Evolutionary conservation across 1,284 basidiomycete genomes (phyloP).

Genomic region (Moesziomyces globuligerus): DNA sequence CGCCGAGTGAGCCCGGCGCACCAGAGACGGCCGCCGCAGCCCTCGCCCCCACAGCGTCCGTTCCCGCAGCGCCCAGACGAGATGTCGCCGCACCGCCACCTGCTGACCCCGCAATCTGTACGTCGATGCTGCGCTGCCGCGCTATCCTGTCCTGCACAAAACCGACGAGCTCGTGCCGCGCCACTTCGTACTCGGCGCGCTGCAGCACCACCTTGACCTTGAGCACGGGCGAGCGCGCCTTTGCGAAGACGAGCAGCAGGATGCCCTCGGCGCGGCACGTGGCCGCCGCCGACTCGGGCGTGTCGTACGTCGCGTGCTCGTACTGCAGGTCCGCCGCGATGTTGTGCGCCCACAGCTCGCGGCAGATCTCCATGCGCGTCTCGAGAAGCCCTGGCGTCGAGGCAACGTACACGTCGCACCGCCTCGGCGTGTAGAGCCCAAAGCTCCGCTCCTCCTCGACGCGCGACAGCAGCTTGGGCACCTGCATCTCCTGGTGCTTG

Average conservation of each 20-base stretch:
- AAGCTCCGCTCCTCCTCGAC: conserved; percentile 81
- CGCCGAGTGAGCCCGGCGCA: conserved; percentile 12
- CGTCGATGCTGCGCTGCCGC: conserved; percentile 52
- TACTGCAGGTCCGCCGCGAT: conserved; percentile 90
- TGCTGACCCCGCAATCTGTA: conserved; percentile 32
- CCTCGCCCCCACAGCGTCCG: conserved; percentile 23
- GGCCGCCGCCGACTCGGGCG: conserved; percentile 55
- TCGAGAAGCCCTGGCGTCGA: conserved; percentile 79
- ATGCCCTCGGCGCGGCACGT: conserved; percentile 66
- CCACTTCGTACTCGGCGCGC: conserved; percentile 59
- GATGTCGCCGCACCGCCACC: conserved; percentile 5
- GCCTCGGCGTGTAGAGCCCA: conserved; percentile 84
- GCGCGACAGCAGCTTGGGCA: conserved; percentile 74
- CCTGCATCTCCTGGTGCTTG: conserved; percentile 74
- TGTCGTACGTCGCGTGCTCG: conserved; percentile 64
- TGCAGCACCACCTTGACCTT: conserved; percentile 61
- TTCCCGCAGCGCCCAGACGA: conserved; percentile 11
- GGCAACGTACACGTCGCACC: conserved; percentile 79
- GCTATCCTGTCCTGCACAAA: conserved; percentile 58
- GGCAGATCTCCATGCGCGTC: conserved; percentile 80
- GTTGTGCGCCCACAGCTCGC: conserved; percentile 80
- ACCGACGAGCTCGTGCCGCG: conserved; percentile 50
- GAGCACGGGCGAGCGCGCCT: conserved; percentile 52
- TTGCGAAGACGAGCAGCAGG: conserved; percentile 58
- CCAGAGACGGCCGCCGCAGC: conserved; percentile 12